Evolutionary conservation across 73 alveolate genomes (phyloP).

Genomic region (Paraurostyla sp.): DNA sequence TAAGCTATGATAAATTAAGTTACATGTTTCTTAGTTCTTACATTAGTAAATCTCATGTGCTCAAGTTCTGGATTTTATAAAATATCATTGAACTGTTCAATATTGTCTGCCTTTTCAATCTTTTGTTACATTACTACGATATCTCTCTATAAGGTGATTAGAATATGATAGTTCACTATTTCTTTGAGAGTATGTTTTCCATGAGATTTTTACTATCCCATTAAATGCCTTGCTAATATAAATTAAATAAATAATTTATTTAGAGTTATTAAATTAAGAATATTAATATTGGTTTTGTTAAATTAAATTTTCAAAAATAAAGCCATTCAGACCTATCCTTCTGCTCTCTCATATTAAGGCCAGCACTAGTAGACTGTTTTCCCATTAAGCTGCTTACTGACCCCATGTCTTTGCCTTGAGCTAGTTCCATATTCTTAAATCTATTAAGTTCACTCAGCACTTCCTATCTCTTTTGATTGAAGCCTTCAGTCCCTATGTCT

Average conservation of each 20-base stretch:
- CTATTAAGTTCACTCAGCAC: background rate
- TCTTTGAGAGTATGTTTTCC: background rate
- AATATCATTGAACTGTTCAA: background rate
- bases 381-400: background rate
- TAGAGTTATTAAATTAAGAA: no score
- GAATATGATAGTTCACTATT: background rate
- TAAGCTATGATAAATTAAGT: background rate
- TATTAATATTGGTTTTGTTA: no score
- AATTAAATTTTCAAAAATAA: constrained; percentile 13
- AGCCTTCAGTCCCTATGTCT: background rate
- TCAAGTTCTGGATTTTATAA: background rate
- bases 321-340: constrained; percentile 56
- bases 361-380: background rate
- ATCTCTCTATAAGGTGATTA: background rate
- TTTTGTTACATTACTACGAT: background rate
- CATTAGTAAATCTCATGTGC: constrained; percentile 12
- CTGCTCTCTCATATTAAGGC: background rate
- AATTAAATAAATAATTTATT: no score
- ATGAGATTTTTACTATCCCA: background rate
- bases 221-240: background rate
- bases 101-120: background rate
- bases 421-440: background rate
- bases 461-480: constrained; percentile 5
- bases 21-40: background rate
- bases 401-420: no score